Base-by-base conservation (phyloP, 345 rosid genomes). In the Diplotaxis tenuifolia region DNA sequence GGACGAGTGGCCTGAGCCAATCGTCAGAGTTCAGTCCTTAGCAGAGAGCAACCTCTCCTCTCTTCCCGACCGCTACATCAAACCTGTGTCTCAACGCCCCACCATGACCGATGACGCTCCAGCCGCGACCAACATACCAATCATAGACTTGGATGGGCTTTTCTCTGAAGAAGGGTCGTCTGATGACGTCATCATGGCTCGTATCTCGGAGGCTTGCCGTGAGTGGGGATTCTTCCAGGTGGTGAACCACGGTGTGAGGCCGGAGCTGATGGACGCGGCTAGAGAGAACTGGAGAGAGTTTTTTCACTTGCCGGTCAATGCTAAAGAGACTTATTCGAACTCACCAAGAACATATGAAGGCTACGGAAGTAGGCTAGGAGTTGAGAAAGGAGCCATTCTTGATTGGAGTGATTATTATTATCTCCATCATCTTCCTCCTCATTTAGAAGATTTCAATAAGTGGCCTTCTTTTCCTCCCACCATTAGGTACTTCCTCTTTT, bases 171-270 rank as follows among this genome's bases (percentile, higher is more conserved):
- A 59, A 9, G 65, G 49, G 58, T 27, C 23, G 42, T 5, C 18
- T 1, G 72, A 65, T 72, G 74, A 67, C 10, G 19, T 75, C 5
- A 75, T 72, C n/a, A 54, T 82, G 8, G 14, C 38, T 22, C 71
- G 32, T 31, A 77, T 95, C 47, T 82, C 86, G 0, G 54, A 38
- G 22, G 97, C 98, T 0, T 88, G 98, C 67, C 79, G 88, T 2
- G 85, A 83, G 45, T 95, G 99, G 99, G 99, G 99, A 0, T 95
- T 95, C 28, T 92, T 92, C 78, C 98, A 95, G 62, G 96, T 87
- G 8, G 71, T 89, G 3, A 92, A 90, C 83, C 99, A 95, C 27
- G 98, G 99, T 1, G 88, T 95, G 12, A 36, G 64, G 27, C 88
- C 72, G 2, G 84, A 75, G 36, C 75, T 92, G 49, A 87, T 95